Base-by-base conservation (phyloP, 371 early-diverging fungal genomes). In the Circinella minor region DNA sequence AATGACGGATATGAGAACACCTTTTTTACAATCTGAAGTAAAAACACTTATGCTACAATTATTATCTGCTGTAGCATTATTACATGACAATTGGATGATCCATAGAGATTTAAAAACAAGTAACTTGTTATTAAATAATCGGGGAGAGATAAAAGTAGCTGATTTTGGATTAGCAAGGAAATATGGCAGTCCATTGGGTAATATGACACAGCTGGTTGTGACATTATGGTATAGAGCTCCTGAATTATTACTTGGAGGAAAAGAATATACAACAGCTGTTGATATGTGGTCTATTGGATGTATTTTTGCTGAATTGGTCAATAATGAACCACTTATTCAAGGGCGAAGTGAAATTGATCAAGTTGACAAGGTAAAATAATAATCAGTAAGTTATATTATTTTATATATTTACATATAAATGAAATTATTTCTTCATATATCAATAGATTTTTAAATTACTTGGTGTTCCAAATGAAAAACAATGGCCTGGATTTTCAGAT, bases 201-300 rank as follows among this genome's bases (percentile, higher is more conserved):
- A 84, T 38, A 89, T 94, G 91, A 94, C 94, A 1, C 92, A 90
- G 34, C 80, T 95, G 0, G 98, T 99, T 0, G 95, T 98, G 5
- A 98, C 99, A 6, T 77, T 97, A 68, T 96, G 95, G 96, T 95
- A 96, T 74, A 92, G 99, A 78, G 92, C 99, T 0, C 99, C 99
- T 4, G 99, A 99, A 74, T 80, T 99, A 6, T 77, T 99, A n/a
- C 78, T 98, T 11, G 99, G 99, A 14, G 87, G 86, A 4, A 94
- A 91, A 66, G 88, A 93, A 67, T 99, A 99, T 80, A 88, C 95
- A 1, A 94, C 94, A 1, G 94, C 97, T 0, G 87, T 99, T 34
- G 99, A 99, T 75, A 96, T 99, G 82, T 99, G 99, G 99, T 94
- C 95, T 7, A 89, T 96, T 38, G 98, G 98, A 2, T 95, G 98